Evolutionary conservation across 2,329 filamentous ascomycete genomes (phyloP).

Genomic region (Colletotrichum sp.): DNA sequence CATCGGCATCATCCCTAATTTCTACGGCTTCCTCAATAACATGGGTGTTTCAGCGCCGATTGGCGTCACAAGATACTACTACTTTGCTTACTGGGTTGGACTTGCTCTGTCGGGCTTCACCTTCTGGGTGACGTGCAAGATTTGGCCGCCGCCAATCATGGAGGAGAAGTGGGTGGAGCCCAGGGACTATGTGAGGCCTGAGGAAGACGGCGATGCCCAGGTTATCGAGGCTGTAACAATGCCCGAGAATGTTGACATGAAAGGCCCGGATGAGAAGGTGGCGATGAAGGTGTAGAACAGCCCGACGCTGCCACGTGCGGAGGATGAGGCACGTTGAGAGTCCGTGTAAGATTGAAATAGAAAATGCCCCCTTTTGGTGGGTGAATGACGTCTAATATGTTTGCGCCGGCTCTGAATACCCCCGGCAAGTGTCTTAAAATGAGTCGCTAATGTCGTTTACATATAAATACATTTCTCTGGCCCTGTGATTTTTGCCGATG

Average conservation of each 20-base stretch:
- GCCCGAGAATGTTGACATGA: neutral
- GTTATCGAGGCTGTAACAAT: conserved; percentile 3
- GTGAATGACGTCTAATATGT: neutral
- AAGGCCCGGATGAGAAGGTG: neutral
- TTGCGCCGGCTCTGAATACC: neutral
- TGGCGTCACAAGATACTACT: conserved; percentile 53
- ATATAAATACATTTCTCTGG: neutral
- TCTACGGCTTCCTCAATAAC: conserved; percentile 45
- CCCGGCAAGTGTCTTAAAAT: neutral
- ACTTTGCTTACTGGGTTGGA: conserved; percentile 59
- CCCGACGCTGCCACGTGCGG: neutral
- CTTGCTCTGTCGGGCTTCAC: conserved; percentile 45
- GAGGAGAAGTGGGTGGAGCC: conserved; percentile 24
- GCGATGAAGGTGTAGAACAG: neutral
- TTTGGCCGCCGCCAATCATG: conserved; percentile 23
- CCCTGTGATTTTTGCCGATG: neutral
- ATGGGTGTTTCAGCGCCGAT: conserved; percentile 41
- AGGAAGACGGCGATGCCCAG: neutral
- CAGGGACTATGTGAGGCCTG: conserved; percentile 15
- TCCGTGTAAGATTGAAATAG: neutral
- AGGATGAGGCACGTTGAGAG: neutral
- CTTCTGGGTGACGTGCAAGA: conserved; percentile 25
- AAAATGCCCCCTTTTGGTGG: neutral
- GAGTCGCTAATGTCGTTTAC: neutral
- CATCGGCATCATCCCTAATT: conserved; percentile 41